These are phyloP conservation scores for Populus trichocarpa DNA, from an alignment of 441 rosid species.

Conservation along the genomic window DNA sequence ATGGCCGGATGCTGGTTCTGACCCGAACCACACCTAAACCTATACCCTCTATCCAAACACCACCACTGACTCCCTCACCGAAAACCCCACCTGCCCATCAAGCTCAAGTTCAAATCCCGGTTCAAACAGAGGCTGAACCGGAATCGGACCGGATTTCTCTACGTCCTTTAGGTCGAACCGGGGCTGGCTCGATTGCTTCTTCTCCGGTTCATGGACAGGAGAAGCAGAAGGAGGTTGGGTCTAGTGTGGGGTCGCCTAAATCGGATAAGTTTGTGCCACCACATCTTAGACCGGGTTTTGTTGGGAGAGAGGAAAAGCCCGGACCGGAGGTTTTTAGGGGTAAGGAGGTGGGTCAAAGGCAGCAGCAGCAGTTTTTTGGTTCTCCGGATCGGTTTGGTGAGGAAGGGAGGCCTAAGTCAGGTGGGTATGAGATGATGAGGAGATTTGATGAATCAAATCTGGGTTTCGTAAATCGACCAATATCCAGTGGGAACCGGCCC, in stretches of 20 bases:
- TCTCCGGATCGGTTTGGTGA: constrained; percentile 37
- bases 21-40: constrained; percentile 60
- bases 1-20: constrained; percentile 89
- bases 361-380: constrained; percentile 25
- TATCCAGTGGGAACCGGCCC: constrained; percentile 59
- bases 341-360: constrained; percentile 33
- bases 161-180: constrained; percentile 64
- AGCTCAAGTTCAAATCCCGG: constrained; percentile 11
- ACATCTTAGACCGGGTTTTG: constrained; percentile 84
- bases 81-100: constrained; percentile 3
- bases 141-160: constrained; percentile 54
- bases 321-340: constrained; percentile 31
- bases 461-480: constrained; percentile 38
- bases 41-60: constrained; percentile 8
- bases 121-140: constrained; percentile 27
- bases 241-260: constrained; percentile 32
- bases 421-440: constrained; percentile 52
- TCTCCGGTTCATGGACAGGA: constrained; percentile 31
- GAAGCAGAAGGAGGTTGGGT: constrained; percentile 23
- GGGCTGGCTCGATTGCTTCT: constrained; percentile 22
- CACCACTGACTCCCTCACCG: constrained; percentile 18
- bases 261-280: constrained; percentile 68
- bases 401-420: constrained; percentile 66
- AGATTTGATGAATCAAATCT: constrained; percentile 39
- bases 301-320: constrained; percentile 54